Evolutionary conservation across 2,329 filamentous ascomycete genomes (phyloP).

Genomic region (Endothia cerciana): DNA sequence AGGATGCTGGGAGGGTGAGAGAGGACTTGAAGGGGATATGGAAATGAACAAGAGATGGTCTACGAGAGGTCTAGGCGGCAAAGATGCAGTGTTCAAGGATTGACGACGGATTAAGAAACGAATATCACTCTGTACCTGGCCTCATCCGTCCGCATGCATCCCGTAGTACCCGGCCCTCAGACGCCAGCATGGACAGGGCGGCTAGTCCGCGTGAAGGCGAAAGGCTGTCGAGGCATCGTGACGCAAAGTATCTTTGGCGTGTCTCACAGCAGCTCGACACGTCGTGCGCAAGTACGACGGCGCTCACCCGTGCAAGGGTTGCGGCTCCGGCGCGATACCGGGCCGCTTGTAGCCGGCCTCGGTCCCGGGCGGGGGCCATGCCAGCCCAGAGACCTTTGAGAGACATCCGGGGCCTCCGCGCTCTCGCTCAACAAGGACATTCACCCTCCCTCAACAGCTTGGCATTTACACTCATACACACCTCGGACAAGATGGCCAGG

Average conservation of each 20-base stretch:
- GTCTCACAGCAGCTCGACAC: background rate
- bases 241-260: no score
- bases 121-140: background rate
- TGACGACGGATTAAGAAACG: background rate
- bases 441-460: background rate
- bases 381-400: no score
- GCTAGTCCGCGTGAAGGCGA: background rate
- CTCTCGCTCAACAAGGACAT: background rate
- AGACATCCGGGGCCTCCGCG: no score
- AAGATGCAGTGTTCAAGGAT: background rate
- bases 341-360: background rate
- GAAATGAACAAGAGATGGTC: background rate
- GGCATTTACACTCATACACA: background rate
- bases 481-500: constrained; percentile 19
- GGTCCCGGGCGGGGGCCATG: background rate
- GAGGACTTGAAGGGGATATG: background rate
- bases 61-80: no score
- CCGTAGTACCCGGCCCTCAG: no score
- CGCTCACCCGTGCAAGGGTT: background rate
- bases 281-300: background rate
- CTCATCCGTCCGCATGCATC: background rate
- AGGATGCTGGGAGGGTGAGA: no score
- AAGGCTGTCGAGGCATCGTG: no score
- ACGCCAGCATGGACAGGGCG: no score
- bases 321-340: background rate